Percentiles rank a stretch among this genome's conserved stretches.
These are phyloP conservation scores for Candida glaebosa DNA, from an alignment of 805 yeast species.

Conservation along the genomic window DNA sequence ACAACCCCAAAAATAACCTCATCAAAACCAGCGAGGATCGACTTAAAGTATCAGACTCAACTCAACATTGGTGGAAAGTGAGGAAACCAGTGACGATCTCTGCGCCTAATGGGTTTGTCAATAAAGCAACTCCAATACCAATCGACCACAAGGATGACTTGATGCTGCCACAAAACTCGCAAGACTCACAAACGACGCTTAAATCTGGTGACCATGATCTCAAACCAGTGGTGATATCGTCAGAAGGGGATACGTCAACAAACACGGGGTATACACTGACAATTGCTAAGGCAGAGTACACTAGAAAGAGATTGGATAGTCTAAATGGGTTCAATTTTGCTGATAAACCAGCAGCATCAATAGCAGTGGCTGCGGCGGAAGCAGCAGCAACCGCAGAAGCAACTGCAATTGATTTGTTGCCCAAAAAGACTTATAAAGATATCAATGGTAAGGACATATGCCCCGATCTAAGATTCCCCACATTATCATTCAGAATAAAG, in stretches of 20 bases:
- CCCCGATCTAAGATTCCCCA: neutral
- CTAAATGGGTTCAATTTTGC: neutral
- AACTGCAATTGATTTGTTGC: neutral
- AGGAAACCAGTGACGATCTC: neutral
- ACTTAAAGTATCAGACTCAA: neutral
- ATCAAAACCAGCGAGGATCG: neutral
- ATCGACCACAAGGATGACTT: neutral
- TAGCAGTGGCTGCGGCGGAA: neutral
- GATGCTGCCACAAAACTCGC: too few relatives aligned
- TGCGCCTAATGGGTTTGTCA: neutral
- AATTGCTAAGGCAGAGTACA: conserved; percentile 3
- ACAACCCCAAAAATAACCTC: neutral
- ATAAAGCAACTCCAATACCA: neutral
- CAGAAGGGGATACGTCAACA: neutral
- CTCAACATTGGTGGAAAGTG: neutral
- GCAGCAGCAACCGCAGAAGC: neutral
- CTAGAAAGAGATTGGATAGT: conserved; percentile 5
- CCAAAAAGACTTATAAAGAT: neutral
- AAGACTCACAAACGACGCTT: too few relatives aligned
- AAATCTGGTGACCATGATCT: too few relatives aligned
- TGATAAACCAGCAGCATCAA: neutral
- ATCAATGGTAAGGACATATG: neutral
- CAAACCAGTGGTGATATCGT: too few relatives aligned
- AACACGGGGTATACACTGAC: neutral
- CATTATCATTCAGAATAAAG: neutral